Conservation (phyloP, 495 filamentous ascomycete genomes). For the Trichocladium uniseriatum region DNA sequence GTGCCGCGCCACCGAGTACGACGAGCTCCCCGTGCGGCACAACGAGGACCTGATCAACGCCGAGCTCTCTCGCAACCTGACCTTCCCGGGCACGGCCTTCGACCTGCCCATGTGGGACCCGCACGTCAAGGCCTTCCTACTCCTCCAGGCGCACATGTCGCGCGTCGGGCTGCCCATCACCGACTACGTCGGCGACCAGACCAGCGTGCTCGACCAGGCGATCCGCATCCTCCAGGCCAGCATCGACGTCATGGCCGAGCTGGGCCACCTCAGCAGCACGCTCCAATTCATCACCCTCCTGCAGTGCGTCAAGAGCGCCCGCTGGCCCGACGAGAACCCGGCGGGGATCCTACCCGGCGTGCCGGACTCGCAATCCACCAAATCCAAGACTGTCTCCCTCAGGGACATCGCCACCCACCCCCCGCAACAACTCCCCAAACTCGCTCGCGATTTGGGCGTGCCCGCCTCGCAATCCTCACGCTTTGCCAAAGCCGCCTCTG, state of each 20-base stretch:
- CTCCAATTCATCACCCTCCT: constrained; percentile 75
- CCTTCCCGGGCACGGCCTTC: constrained; percentile 46
- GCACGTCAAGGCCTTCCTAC: constrained; percentile 90
- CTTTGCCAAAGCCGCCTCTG: constrained; percentile 50
- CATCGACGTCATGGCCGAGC: constrained; percentile 89
- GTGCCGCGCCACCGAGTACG: constrained; percentile 87
- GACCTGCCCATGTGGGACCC: constrained; percentile 93
- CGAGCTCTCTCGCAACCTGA: constrained; percentile 71
- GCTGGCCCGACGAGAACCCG: constrained; percentile 79
- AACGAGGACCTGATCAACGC: constrained; percentile 98
- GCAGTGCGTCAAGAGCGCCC: constrained; percentile 81
- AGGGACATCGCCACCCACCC: constrained; percentile 6
- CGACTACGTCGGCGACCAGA: constrained; percentile 93
- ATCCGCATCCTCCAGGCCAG: constrained; percentile 90
- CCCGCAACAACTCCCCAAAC: constrained; percentile 34
- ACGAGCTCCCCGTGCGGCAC: constrained; percentile 95
- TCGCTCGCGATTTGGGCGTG: constrained; percentile 34
- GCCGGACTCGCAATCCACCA: not conserved
- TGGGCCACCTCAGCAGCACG: constrained; percentile 66
- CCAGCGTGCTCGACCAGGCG: constrained; percentile 76
- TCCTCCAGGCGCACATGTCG: constrained; percentile 91
- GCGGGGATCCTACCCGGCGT: constrained; percentile 78
- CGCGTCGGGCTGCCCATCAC: constrained; percentile 87
- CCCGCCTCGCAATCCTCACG: constrained; percentile 20
- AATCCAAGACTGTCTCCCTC: not conserved